phyloP scores from a whole-genome alignment of 257 asterid species.

The Misopates orontium region DNA sequence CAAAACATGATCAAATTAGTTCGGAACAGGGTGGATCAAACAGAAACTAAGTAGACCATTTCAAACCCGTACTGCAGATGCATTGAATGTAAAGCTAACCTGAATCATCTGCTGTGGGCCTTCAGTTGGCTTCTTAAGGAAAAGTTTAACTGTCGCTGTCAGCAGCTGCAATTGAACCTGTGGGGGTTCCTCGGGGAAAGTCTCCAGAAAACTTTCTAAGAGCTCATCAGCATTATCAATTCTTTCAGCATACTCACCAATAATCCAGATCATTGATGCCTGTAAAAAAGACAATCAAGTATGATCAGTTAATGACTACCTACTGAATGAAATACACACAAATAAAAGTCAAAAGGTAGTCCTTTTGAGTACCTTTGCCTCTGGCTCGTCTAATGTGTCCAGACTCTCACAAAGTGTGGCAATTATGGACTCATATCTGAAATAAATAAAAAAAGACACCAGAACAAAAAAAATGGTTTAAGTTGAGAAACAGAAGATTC shows the following conservation, averaged over 20 bases:
- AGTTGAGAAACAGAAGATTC: conserved; percentile 15
- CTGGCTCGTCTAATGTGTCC: conserved; percentile 98
- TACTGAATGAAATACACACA: conserved; percentile 18
- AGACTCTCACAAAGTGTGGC: conserved; percentile 98
- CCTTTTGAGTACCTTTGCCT: conserved; percentile 79
- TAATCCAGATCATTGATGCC: conserved; percentile 99
- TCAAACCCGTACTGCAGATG: conserved; percentile 24
- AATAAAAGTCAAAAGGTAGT: conserved; percentile 17
- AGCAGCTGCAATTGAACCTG: conserved; percentile 95
- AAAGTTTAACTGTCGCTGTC: conserved; percentile 97
- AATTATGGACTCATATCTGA: conserved; percentile 92
- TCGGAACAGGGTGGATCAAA: conserved; percentile 8
- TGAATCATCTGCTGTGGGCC: conserved; percentile 99
- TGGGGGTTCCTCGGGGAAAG: conserved; percentile 96
- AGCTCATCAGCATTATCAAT: conserved; percentile 99
- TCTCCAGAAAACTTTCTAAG: conserved; percentile 96
- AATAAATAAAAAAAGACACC: conserved; percentile 1
- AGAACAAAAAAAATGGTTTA: not conserved
- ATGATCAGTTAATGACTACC: conserved; percentile 23
- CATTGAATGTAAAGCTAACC: conserved; percentile 41
- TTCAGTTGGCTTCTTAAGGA: conserved; percentile 98
- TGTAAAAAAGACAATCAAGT: conserved; percentile 36
- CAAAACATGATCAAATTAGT: conserved; percentile 15
- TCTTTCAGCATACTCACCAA: conserved; percentile 99
- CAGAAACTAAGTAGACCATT: conserved; percentile 2